Evolutionary conservation across 192 early-diverging fungal species (phyloP).

Genomic region (Entophlyctis luteolus): DNA sequence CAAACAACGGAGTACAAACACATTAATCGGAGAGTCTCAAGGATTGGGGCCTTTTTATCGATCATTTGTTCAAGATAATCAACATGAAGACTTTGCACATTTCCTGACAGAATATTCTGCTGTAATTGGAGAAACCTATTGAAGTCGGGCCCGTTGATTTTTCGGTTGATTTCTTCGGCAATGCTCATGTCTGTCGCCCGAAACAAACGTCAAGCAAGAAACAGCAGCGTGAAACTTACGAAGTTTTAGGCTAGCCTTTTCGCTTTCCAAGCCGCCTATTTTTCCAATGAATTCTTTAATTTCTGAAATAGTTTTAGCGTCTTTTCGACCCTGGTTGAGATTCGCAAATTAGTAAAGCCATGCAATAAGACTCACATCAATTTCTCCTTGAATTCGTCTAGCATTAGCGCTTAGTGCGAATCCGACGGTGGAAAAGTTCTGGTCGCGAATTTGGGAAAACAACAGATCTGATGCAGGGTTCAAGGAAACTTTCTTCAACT

Average conservation of each 20-base stretch:
- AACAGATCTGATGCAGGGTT: slow-evolving; percentile 73
- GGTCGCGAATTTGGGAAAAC: slow-evolving; percentile 75
- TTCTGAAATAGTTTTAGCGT: slow-evolving; percentile 84
- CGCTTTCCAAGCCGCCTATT: slow-evolving; percentile 74
- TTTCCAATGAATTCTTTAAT: slow-evolving; percentile 90
- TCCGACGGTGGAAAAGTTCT: slow-evolving; percentile 90
- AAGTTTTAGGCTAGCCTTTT: slow-evolving; percentile 77
- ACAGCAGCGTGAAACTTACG: slow-evolving; percentile 47
- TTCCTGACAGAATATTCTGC: slow-evolving; percentile 82
- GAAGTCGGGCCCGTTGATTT: slow-evolving; percentile 80
- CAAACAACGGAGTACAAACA: slow-evolving; percentile 80
- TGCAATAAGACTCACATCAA: slow-evolving; percentile 57
- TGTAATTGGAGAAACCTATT: slow-evolving; percentile 80
- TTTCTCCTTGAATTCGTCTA: slow-evolving; percentile 76
- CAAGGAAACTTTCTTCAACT: slow-evolving; percentile 68
- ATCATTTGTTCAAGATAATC: slow-evolving; percentile 88
- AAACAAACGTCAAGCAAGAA: neutral
- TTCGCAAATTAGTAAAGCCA: slow-evolving; percentile 19
- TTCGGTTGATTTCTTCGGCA: slow-evolving; percentile 79
- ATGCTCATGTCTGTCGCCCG: slow-evolving; percentile 59
- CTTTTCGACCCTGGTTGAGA: slow-evolving; percentile 65
- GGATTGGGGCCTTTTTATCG: slow-evolving; percentile 65
- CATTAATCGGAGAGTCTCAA: slow-evolving; percentile 74
- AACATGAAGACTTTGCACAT: slow-evolving; percentile 56
- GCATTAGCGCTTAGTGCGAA: slow-evolving; percentile 78